Conservation (phyloP, 768 basidiomycete species). For the Amanita pallidorosea region DNA sequence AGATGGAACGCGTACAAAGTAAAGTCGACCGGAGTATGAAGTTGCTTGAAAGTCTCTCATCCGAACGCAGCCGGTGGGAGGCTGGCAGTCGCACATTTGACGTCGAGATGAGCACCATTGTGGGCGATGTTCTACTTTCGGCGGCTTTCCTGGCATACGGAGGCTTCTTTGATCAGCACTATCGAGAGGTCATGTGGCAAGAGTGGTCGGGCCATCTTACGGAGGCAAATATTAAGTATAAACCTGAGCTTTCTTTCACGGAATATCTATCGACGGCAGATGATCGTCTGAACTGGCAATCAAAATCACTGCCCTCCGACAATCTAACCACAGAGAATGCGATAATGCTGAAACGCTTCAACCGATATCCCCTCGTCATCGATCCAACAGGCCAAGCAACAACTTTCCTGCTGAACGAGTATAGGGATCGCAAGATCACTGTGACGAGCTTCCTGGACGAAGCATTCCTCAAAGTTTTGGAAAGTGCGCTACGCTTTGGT, state of each 20-base stretch:
- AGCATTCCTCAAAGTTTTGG: constrained; percentile 95
- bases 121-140: constrained; percentile 91
- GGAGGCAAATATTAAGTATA: constrained; percentile 88
- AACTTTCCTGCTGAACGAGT: constrained; percentile 86
- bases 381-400: constrained; percentile 98
- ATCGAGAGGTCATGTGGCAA: constrained; percentile 95
- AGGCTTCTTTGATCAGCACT: constrained; percentile 98
- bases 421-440: constrained; percentile 93
- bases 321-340: constrained; percentile 96
- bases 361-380: constrained; percentile 94
- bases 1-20: constrained; percentile 96
- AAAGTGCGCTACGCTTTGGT: constrained; percentile 97
- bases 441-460: constrained; percentile 98
- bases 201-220: constrained; percentile 86
- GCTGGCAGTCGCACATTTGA: constrained; percentile 92
- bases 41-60: constrained; percentile 86
- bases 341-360: constrained; percentile 98
- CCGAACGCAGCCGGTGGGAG: constrained; percentile 93
- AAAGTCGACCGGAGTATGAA: constrained; percentile 98
- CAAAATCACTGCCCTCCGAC: constrained; percentile 91
- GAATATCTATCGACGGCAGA: constrained; percentile 97
- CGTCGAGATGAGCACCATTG: constrained; percentile 96
- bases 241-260: constrained; percentile 81
- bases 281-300: constrained; percentile 92
- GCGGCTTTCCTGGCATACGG: constrained; percentile 95